Base-by-base conservation (phyloP, 768 basidiomycete species). In the Mycena vitilis region DNA sequence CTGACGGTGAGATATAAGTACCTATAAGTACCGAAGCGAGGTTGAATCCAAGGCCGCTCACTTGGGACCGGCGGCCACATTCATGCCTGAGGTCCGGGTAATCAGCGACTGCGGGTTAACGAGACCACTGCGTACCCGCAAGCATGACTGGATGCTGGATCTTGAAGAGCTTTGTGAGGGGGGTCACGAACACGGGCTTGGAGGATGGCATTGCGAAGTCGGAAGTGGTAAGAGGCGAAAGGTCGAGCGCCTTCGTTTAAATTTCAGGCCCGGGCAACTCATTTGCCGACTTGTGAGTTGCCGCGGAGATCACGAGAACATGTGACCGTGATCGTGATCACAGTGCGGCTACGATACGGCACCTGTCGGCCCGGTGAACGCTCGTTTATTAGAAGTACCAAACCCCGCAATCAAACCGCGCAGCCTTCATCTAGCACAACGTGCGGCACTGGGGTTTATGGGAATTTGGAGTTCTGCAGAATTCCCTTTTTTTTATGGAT, bases 91-190 rank as follows among this genome's bases (percentile, higher is more conserved):
- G 8, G 34, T 5, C n/a, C 30, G 30, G 30, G 36, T 30, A 52
- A 23, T 54, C 47, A 38, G 42, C 20, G 18, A 23, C 12, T 36
- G 40, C 5, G 45, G 22, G 20, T 18, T 1, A 23, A 7, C 15
- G 15, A 9, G n/a, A 15, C 15, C 6, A 22, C 2, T 12, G 48
- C 44, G 16, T 22, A 60, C 91, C 92, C 72, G 94, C 94, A 36
- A 95, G 84, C 87, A 95, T 89, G 75, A 95, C 90, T 7, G 94
- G 94, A 75, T 95, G 94, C 78, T 87, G 88, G 68, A 95, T 90
- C 49, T 83, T 84, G 81, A 95, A 95, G 65, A 95, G 78, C 73
- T 82, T 86, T 5, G 93, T 94, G 73, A 95, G 85, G 10, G 91
- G 89, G 0, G 93, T 95, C 6, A 85, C 81, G 78, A 95, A 91